A percentile compares a stretch with the other conserved stretches of the same genome.
Evolutionary conservation across 2,329 filamentous ascomycete species (phyloP).

Genomic region (Neurospora crassa): DNA sequence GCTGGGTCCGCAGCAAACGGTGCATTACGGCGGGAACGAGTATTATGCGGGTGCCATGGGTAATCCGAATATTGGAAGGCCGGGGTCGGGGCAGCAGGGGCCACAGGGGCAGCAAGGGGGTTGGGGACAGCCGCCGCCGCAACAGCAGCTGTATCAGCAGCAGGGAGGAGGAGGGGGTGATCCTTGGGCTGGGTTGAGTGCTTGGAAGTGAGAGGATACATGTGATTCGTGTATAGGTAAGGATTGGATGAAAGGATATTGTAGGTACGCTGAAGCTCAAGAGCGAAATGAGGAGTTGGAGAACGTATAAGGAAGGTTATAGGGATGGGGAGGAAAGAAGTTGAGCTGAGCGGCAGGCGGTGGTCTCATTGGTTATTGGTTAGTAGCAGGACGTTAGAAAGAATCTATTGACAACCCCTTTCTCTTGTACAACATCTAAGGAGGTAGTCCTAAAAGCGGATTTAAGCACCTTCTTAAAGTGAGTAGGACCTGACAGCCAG

Average conservation of each 20-base stretch:
- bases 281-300: neutral
- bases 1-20: conserved; percentile 52
- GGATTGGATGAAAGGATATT: neutral
- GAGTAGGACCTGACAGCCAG: neutral
- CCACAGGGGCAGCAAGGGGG: conserved; percentile 21
- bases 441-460: neutral
- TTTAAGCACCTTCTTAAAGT: no score
- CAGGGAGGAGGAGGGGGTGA: conserved; percentile 29
- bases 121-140: conserved; percentile 38
- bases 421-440: neutral
- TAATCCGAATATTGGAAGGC: conserved; percentile 11
- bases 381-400: neutral
- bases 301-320: neutral
- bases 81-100: conserved; percentile 25
- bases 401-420: neutral
- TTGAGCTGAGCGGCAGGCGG: neutral
- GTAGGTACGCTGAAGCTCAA: neutral
- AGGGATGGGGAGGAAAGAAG: neutral
- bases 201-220: conserved; percentile 46
- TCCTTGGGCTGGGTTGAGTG: conserved; percentile 62
- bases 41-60: conserved; percentile 15
- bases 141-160: conserved; percentile 25
- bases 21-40: conserved; percentile 35
- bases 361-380: neutral
- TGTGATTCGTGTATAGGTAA: neutral